Evolutionary conservation across 2,329 filamentous ascomycete species (phyloP), one percentile per base, ranked within the genome.

Genomic region (Aspergillus jensenii): DNA sequence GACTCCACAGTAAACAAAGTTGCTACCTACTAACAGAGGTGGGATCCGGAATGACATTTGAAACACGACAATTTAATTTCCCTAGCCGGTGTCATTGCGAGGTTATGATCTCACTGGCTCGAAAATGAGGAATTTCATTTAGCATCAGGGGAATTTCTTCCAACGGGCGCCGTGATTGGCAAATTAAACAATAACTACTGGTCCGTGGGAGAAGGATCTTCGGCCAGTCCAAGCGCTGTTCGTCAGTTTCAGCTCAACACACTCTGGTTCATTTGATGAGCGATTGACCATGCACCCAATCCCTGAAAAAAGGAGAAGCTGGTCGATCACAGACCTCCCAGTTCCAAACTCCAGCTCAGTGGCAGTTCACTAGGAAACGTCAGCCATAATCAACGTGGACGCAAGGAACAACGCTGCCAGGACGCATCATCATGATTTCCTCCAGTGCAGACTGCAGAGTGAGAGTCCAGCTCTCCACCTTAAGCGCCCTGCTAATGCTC

Each of bases 151-250:
- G 33, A 50, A 39, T 15, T 49, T 37, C 47, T 12, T 5, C 41
- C 4, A 21, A 14, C n/a, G 23, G 25, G 3, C 39, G 21, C 15
- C 21, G 11, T 54, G 43, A 54, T 54, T 54, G 52, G 44, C 43
- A 14, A 12, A 39, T 6, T 40, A 5, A 4, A 25, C n/a, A 46
- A 53, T 45, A 48, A 25, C 21, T 47, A 35, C 45, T 49, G 37
- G 45, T 55, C 37, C 37, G 39, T 49, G 45, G 21, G 21, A 39
- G 33, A 41, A 33, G 33, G 52, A 55, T 55, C 52, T 40, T 23
- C 52, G 37, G 44, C 44, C 53, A 49, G 53, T 50, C 53, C 53
- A 17, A 55, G 45, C 53, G 45, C 19, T 45, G 12, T 37, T 49
- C 43, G 31, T 14, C 35, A 48, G 43, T 39, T 35, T 48, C 52